Conservation (phyloP, 23 red algal genomes). For the Cyanidiococcus yangmingshanensis region DNA sequence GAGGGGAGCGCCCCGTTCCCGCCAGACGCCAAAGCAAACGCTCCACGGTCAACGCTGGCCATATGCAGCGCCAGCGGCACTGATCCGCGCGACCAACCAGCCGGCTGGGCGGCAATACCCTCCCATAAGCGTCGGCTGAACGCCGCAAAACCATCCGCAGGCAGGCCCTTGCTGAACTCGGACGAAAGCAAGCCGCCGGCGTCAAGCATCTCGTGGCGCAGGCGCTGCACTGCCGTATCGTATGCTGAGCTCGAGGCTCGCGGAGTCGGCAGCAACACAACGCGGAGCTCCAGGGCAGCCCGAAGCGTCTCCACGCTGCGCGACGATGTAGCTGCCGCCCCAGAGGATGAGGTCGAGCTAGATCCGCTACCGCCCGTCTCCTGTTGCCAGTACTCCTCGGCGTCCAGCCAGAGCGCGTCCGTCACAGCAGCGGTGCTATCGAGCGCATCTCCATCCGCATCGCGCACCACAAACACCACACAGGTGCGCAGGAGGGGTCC, state of each 20-base stretch:
- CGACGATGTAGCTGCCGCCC: background rate
- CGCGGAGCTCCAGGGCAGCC: conserved; percentile 61
- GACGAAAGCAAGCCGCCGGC: conserved; percentile 34
- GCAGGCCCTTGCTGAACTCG: conserved; percentile 68
- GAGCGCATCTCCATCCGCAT: conserved; percentile 40
- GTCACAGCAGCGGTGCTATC: conserved; percentile 34
- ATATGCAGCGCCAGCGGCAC: conserved; percentile 22
- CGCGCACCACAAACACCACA: conserved; percentile 62
- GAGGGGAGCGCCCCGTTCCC: conserved; percentile 24
- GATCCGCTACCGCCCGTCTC: conserved; percentile 26
- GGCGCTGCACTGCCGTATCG: conserved; percentile 32
- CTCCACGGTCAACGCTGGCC: background rate
- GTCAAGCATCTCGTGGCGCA: conserved; percentile 39
- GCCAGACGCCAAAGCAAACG: background rate
- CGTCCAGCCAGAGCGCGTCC: conserved; percentile 45
- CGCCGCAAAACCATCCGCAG: conserved; percentile 66
- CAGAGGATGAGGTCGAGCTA: too few relatives aligned
- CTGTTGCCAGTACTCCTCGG: conserved; percentile 45
- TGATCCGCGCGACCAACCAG: background rate
- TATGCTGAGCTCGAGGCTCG: conserved; percentile 51
- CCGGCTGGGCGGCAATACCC: conserved; percentile 24
- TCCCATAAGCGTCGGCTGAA: conserved; percentile 70
- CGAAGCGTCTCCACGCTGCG: conserved; percentile 15
- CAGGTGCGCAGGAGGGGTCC: conserved; percentile 26
- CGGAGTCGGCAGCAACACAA: conserved; percentile 64